Evolutionary conservation across 2,329 filamentous ascomycete genomes (phyloP).

Genomic region (Aspergillus pseudoviridinutans): DNA sequence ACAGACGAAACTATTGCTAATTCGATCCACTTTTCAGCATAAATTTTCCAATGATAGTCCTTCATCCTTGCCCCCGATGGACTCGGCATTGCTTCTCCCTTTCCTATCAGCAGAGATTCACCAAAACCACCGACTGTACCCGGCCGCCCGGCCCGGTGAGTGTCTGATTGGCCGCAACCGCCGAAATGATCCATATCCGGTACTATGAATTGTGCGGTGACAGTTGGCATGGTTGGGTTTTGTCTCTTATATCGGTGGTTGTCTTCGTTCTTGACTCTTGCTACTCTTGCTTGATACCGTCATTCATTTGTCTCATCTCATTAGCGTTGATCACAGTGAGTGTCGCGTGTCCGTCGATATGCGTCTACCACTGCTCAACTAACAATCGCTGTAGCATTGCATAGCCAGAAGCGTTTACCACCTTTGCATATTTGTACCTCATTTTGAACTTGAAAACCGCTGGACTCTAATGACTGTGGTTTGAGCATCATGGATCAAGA

Average conservation of each 20-base stretch:
- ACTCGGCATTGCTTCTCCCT: constrained; percentile 7
- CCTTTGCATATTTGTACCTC: not conserved
- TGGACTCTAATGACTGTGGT: not conserved
- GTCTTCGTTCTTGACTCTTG: not conserved
- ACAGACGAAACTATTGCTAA: not conserved
- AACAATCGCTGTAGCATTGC: not conserved
- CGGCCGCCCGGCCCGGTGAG: constrained; percentile 14
- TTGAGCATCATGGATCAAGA: constrained; percentile 23
- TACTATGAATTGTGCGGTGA: not conserved
- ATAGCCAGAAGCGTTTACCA: not conserved
- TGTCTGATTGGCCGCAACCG: constrained; percentile 10
- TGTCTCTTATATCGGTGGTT: not conserved
- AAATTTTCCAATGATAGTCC: not conserved
- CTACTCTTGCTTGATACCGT: not conserved
- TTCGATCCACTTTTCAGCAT: not conserved
- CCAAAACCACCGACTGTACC: constrained; percentile 11
- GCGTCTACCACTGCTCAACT: not conserved
- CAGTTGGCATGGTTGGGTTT: constrained; percentile 5
- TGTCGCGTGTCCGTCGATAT: not conserved
- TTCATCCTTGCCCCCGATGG: not conserved
- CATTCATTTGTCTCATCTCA: not conserved
- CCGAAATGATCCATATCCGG: constrained; percentile 9
- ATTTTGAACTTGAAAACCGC: not conserved
- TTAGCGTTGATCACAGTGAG: not conserved
- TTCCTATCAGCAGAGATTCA: not conserved